phyloP scores from a whole-genome alignment of 1,139 yeast genomes.

The Blastobotrys ciferrii region DNA sequence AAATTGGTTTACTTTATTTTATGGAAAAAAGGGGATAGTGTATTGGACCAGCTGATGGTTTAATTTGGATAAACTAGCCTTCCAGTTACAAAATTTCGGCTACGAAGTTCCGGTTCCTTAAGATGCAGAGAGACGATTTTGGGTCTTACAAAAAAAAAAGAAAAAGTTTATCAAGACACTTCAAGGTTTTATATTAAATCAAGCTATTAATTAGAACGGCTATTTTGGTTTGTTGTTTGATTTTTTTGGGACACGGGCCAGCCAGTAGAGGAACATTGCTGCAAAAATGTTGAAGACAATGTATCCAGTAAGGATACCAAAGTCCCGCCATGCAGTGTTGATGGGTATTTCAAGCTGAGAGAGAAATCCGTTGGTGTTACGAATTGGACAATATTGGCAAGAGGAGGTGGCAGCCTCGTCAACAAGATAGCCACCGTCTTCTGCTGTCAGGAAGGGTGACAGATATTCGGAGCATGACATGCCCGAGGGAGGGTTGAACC shows the following conservation, averaged over 20 bases:
- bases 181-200: too few species aligned
- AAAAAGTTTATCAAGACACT: too few species aligned
- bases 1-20: too few species aligned
- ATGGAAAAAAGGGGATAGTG: too few species aligned
- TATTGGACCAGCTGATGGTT: too few species aligned
- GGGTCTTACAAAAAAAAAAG: too few species aligned
- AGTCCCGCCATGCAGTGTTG: constrained; percentile 56
- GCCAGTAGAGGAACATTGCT: constrained; percentile 62
- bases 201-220: too few species aligned
- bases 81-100: too few species aligned
- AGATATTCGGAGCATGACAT: constrained; percentile 59
- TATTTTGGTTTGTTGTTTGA: too few species aligned
- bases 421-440: constrained; percentile 51
- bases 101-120: too few species aligned
- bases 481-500: constrained; percentile 56
- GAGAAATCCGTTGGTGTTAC: constrained; percentile 55
- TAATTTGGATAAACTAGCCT: too few species aligned
- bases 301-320: constrained; percentile 54
- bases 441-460: constrained; percentile 40
- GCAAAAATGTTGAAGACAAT: constrained; percentile 50
- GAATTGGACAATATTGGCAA: constrained; percentile 60
- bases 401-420: constrained; percentile 51
- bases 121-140: too few species aligned
- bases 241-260: constrained; percentile 69
- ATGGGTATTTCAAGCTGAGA: constrained; percentile 45